A percentile compares a stretch with the other conserved stretches of the same genome.
phyloP scores from a whole-genome alignment of 2,329 filamentous ascomycete genomes.

The Neofusicoccum kwambonambiense region DNA sequence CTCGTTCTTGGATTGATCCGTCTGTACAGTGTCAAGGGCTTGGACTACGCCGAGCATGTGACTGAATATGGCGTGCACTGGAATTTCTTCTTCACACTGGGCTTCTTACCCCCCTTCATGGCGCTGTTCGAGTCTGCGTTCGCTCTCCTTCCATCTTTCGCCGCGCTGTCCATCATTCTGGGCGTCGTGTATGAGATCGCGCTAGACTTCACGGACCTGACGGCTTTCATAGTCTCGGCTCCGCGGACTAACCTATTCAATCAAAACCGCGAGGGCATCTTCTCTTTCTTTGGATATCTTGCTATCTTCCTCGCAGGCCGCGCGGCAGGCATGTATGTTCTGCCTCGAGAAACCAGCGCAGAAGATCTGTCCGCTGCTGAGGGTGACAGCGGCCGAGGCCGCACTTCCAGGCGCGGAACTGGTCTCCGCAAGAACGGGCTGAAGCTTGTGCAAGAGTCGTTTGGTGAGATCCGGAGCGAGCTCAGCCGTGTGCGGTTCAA shows the following conservation, averaged over 20 bases:
- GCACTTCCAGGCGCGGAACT: neutral
- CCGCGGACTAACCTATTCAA: slow-evolving; percentile 77
- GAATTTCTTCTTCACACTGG: slow-evolving; percentile 99
- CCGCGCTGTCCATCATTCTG: slow-evolving; percentile 69
- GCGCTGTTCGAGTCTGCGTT: slow-evolving; percentile 76
- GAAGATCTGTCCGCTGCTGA: neutral
- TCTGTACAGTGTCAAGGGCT: slow-evolving; percentile 83
- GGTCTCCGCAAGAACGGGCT: neutral
- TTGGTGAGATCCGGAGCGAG: neutral
- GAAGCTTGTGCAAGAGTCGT: neutral
- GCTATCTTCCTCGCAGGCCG: slow-evolving; percentile 92
- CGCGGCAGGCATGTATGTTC: slow-evolving; percentile 74
- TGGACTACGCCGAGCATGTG: slow-evolving; percentile 96
- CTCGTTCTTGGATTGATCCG: slow-evolving; percentile 76
- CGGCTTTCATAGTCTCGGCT: slow-evolving; percentile 78
- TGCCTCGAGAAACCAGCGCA: slow-evolving; percentile 46
- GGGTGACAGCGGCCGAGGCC: neutral
- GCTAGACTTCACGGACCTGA: slow-evolving; percentile 69
- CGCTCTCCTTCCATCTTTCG: slow-evolving; percentile 71
- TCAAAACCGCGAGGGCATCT: slow-evolving; percentile 93
- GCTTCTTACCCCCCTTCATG: slow-evolving; percentile 82
- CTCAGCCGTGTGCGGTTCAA: slow-evolving; percentile 1
- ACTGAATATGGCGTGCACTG: slow-evolving; percentile 98
- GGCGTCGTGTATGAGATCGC: slow-evolving; percentile 69
- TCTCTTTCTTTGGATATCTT: slow-evolving; percentile 89